These are phyloP conservation scores for Geosmithia putterillii DNA, from an alignment of 2,329 filamentous ascomycete species.

Conservation along the genomic window DNA sequence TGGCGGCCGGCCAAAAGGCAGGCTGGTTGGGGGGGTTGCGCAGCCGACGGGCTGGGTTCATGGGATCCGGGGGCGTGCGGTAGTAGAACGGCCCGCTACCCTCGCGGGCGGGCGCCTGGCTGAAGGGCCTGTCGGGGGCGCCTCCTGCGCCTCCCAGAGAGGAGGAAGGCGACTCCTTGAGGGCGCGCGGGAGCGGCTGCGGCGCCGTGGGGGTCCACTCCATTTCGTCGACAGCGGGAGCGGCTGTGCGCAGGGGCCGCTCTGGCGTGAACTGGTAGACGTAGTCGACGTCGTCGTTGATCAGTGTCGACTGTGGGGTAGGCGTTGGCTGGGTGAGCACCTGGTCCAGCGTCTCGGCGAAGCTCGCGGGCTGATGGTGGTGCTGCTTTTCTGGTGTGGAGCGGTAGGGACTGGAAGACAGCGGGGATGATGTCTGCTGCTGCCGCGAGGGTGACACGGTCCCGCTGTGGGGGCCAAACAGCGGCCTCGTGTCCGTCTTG, in stretches of 20 bases:
- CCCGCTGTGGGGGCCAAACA: constrained; percentile 25
- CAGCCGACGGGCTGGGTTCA: constrained; percentile 48
- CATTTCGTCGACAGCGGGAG: constrained; percentile 41
- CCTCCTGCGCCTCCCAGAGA: too few relatives aligned
- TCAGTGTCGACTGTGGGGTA: background rate
- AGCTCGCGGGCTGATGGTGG: background rate
- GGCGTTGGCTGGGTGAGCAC: background rate
- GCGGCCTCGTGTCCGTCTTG: constrained; percentile 42
- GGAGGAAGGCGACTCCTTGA: constrained; percentile 30
- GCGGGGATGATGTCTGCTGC: background rate
- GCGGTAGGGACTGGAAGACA: constrained; percentile 3
- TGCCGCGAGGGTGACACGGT: constrained; percentile 13
- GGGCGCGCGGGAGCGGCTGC: constrained; percentile 1
- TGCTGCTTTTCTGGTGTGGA: constrained; percentile 11
- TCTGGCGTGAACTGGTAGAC: background rate
- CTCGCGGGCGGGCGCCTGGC: constrained; percentile 28
- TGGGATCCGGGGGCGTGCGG: constrained; percentile 56
- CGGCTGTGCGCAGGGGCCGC: background rate
- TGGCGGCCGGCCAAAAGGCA: constrained; percentile 25
- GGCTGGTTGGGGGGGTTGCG: constrained; percentile 49
- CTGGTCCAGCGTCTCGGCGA: constrained; percentile 2
- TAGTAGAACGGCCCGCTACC: constrained; percentile 52
- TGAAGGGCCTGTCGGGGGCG: constrained; percentile 19
- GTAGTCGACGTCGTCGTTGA: background rate
- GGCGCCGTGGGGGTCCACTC: constrained; percentile 56